phyloP scores from a whole-genome alignment of 192 early-diverging fungal genomes.

The Phycomyces blakesleeanus region DNA sequence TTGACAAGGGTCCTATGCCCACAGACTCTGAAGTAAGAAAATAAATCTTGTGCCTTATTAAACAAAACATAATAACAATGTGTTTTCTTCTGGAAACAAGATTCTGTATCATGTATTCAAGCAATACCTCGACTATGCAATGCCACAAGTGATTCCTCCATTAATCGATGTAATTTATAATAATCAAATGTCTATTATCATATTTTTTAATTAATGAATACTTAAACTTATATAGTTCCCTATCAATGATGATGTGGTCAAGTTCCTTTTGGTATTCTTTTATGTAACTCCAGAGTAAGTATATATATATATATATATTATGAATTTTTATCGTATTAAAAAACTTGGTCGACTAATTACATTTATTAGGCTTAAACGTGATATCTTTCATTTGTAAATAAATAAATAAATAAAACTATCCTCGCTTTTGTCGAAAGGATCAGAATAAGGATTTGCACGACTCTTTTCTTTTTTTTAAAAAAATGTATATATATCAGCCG shows the following conservation, averaged over 20 bases:
- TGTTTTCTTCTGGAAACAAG: background rate
- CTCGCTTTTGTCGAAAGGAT: too few species aligned
- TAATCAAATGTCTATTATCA: background rate
- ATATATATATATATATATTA: background rate
- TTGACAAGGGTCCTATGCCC: background rate
- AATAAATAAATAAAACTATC: background rate
- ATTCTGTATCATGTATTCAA: background rate
- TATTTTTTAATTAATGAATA: too few species aligned
- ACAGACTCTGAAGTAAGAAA: background rate
- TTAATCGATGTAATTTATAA: background rate
- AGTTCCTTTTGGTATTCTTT: background rate
- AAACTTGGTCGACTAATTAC: too few species aligned
- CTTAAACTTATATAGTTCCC: background rate
- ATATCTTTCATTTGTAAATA: slow-evolving; percentile 3
- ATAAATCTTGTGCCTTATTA: background rate
- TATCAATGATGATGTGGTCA: background rate
- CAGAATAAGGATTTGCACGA: too few species aligned
- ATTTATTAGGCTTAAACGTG: background rate
- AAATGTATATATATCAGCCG: too few species aligned
- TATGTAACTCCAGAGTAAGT: slow-evolving; percentile 1
- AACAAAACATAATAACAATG: too few species aligned
- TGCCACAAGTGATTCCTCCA: background rate
- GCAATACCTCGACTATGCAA: background rate
- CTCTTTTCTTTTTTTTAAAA: too few species aligned
- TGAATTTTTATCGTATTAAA: too few species aligned